phyloP scores from a whole-genome alignment of 2,329 filamentous ascomycete genomes.

The Chalara sp. region DNA sequence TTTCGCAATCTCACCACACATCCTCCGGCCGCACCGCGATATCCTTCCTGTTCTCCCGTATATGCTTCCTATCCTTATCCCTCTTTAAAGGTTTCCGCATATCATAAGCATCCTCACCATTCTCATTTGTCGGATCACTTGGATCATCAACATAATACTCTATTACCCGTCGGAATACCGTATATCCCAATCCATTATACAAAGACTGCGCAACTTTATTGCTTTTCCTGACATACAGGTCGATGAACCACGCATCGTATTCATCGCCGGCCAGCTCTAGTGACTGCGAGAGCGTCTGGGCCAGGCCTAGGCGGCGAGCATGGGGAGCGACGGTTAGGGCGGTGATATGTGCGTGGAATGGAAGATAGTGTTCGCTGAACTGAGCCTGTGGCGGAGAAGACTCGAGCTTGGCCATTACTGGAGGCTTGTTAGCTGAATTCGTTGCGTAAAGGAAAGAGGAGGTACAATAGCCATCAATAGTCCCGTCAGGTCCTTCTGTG shows the following conservation, averaged over 20 bases:
- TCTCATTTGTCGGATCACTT: constrained; percentile 63
- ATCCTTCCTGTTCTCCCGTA: constrained; percentile 74
- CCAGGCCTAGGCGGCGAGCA: constrained; percentile 79
- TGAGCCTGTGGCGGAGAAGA: constrained; percentile 70
- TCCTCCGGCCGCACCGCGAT: constrained; percentile 75
- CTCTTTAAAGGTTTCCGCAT: constrained; percentile 90
- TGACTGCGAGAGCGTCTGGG: constrained; percentile 72
- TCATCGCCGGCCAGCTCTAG: constrained; percentile 78
- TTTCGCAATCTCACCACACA: constrained; percentile 58
- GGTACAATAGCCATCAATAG: constrained; percentile 75
- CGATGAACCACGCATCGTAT: constrained; percentile 87
- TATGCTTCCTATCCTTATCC: constrained; percentile 68
- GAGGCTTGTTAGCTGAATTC: background rate
- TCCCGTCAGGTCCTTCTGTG: constrained; percentile 77
- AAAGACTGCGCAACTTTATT: constrained; percentile 83
- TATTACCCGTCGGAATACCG: constrained; percentile 79
- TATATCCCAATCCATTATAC: constrained; percentile 89
- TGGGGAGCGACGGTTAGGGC: constrained; percentile 87
- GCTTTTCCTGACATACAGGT: constrained; percentile 85
- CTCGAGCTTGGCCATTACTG: constrained; percentile 96
- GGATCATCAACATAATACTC: constrained; percentile 90
- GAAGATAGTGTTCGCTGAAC: constrained; percentile 83
- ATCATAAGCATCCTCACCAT: constrained; percentile 83
- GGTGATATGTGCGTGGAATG: constrained; percentile 98
- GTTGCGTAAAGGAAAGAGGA: constrained; percentile 2